These are phyloP conservation scores for Beta lomatogona DNA, from an alignment of 179 eudicot species.

Conservation along the genomic window DNA sequence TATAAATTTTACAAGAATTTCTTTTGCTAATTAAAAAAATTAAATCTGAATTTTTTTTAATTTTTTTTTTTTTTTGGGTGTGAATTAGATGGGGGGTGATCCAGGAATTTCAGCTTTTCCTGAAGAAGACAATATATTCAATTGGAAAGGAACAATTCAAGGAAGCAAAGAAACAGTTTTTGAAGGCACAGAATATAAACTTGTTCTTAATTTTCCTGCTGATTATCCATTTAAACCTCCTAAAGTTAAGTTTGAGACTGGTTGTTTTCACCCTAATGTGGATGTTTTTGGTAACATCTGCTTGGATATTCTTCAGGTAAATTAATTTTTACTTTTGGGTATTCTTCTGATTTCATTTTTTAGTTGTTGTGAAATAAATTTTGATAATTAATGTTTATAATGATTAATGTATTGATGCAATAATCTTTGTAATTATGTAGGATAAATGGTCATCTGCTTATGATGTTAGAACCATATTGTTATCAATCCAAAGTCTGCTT, in stretches of 20 bases:
- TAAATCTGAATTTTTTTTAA: background rate
- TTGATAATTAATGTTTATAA: too few relatives aligned
- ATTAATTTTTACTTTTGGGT: background rate
- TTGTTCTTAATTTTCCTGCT: constrained; percentile 64
- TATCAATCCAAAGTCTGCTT: constrained; percentile 91
- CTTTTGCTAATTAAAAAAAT: background rate
- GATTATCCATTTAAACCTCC: constrained; percentile 98
- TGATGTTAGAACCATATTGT: constrained; percentile 84
- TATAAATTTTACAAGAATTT: background rate
- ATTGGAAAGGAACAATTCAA: constrained; percentile 91
- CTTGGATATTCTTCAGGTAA: constrained; percentile 92
- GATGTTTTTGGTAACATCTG: constrained; percentile 86
- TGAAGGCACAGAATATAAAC: constrained; percentile 93
- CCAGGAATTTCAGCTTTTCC: constrained; percentile 93
- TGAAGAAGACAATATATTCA: constrained; percentile 88
- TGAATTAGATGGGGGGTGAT: constrained; percentile 80
- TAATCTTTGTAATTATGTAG: constrained; percentile 28
- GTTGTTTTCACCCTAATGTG: constrained; percentile 88
- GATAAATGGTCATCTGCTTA: constrained; percentile 99
- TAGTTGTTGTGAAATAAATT: too few relatives aligned
- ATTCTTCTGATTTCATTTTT: too few relatives aligned
- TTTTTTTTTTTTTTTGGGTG: background rate
- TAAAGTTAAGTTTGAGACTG: constrained; percentile 82
- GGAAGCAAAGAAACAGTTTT: constrained; percentile 97
- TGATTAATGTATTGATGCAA: background rate